Base-by-base conservation (phyloP, 257 asterid species). In the Nicotiana undulata region DNA sequence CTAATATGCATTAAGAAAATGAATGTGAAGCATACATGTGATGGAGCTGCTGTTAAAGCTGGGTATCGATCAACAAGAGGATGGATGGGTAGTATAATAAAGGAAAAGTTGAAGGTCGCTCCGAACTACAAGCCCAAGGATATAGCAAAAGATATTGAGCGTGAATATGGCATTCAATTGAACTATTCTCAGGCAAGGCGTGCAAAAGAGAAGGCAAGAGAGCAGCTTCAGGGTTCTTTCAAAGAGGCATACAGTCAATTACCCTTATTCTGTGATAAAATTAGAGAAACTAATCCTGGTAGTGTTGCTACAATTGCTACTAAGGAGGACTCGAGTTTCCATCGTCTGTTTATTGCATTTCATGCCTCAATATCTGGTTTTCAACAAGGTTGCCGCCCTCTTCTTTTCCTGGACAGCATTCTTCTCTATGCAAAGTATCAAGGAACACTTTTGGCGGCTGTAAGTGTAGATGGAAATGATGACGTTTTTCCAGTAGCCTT, bases 181-280 rank as follows among this genome's bases (percentile, higher is more conserved):
- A 96, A 94, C 87, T 93, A 93, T 86, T 92, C 98, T 4, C 99
- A 94, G 82, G 99, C 99, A 20, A 89, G 99, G 94, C 98, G 98
- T 16, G 99, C 99, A 66, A 95, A 95, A 88, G 99, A 95, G 90
- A 93, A 92, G 77, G 99, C 99, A 40, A 82, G 99, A 40, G 98
- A 93, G 90, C 99, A 96, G 88, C 98, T 96, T 85, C 99, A 94
- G 86, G 99, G 98, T 1, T 93, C 99, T 28, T 94, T 91, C 84
- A 91, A 91, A 84, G 98, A 96, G 86, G 99, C 99, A 1, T 96
- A 96, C 88, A 88, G 91, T 80, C 97, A 89, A 84, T 84, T 96
- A 56, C 99, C 99, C 51, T 92, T 84, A 40, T 91, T 96, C 70
- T 96, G 99, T 76, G 90, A 90, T 85, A 93, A 93, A 89, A 95